Base-by-base conservation (phyloP, 2,329 filamentous ascomycete species). In the Zopfia rhizophila region DNA sequence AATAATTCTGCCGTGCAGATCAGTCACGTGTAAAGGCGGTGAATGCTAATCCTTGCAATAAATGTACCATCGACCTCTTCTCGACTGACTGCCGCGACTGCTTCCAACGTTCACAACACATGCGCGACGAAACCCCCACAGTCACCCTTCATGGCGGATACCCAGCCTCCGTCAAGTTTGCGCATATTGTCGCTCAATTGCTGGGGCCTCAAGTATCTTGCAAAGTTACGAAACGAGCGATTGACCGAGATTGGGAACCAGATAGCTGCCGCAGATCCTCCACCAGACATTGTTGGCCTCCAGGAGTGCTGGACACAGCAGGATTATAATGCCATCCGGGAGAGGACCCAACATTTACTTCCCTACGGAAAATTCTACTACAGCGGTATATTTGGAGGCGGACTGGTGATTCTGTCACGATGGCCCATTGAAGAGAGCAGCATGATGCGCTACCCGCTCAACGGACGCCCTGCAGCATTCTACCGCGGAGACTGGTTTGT, bases 401-500 rank as follows among this genome's bases (percentile, higher is more conserved):
- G 94, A 1, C 79, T 99, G 29, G 94, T 86, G 43, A 94, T 97
- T 54, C 78, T 97, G 35, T 95, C 90, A 35, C 83, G 85, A 79
- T 97, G 91, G 91, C 92, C 93, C 16, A 91, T 99, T 55, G 87
- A 90, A 62, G 89, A 96, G 75, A 92, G 87, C 71, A 86, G 82
- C 63, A 96, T 97, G 91, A 81, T 85, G 57, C 81, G 80, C 3
- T 99, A 97, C 68, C 85, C 91, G n/a, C 81, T 99, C 40, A 97
- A 96, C 70, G 94, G 94, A 13, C 83, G 93, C 13, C 94, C 94
- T 5, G 93, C 91, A 7, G 93, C 93, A 4, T 96, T 97, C 73
- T 97, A 88, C 75, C 82, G 93, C 49, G 94, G 94, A 8, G 93
- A 97, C 72, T 97, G 93, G 91, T 97, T 86, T 66, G 92, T 97